Evolutionary conservation across 129 eudicot species (phyloP).

Genomic region (Glebionis coronaria): DNA sequence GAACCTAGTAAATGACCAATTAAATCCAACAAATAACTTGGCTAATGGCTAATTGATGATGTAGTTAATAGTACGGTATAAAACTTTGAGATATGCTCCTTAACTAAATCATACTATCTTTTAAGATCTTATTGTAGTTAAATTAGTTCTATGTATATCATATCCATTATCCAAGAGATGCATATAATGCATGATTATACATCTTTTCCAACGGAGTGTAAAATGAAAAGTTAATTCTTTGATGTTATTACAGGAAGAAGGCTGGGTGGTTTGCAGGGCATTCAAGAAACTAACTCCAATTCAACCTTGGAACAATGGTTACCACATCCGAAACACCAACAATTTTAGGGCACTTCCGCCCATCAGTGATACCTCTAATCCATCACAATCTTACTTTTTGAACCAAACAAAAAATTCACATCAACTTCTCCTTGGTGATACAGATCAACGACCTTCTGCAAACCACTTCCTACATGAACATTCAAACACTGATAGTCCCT

Average conservation of each 20-base stretch:
- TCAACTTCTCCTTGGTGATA: slow-evolving; percentile 26
- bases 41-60: too few relatives aligned
- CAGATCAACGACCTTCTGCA: slow-evolving; percentile 11
- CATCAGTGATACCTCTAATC: slow-evolving; percentile 8
- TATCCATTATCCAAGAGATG: too few relatives aligned
- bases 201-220: neutral
- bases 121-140: too few relatives aligned
- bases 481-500: slow-evolving; percentile 54
- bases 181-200: too few relatives aligned
- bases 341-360: slow-evolving; percentile 33
- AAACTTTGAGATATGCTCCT: too few relatives aligned
- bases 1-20: too few relatives aligned
- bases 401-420: slow-evolving; percentile 26
- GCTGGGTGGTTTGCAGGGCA: slow-evolving; percentile 95
- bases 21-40: too few relatives aligned
- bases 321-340: slow-evolving; percentile 34
- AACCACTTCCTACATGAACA: slow-evolving; percentile 36
- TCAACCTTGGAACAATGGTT: slow-evolving; percentile 54
- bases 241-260: slow-evolving; percentile 71
- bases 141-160: too few relatives aligned
- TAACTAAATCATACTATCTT: too few relatives aligned
- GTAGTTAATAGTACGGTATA: too few relatives aligned
- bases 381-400: slow-evolving; percentile 17
- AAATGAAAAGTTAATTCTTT: neutral
- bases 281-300: slow-evolving; percentile 86